These are phyloP conservation scores for Leptomonas seymouri DNA, from an alignment of 208 protist genomes.

Conservation along the genomic window DNA sequence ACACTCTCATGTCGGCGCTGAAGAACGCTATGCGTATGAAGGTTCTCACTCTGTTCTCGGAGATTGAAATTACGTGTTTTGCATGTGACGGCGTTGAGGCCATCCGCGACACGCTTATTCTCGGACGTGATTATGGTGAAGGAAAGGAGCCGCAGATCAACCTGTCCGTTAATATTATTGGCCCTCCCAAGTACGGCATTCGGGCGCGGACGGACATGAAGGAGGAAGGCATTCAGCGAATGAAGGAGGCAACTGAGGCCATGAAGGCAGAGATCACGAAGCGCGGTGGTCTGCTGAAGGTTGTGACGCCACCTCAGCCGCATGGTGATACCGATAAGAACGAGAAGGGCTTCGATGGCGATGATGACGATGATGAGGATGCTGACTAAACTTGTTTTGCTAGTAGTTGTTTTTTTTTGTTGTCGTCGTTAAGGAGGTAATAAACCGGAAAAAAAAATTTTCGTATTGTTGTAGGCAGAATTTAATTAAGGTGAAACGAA, in stretches of 20 bases:
- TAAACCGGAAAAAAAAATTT: no score
- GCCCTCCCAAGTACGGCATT: conserved; percentile 96
- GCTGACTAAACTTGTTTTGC: conserved; percentile 40
- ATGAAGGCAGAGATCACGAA: conserved; percentile 91
- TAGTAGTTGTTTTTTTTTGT: background rate
- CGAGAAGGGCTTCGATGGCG: conserved; percentile 57
- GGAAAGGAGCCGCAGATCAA: conserved; percentile 71
- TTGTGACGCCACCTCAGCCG: conserved; percentile 83
- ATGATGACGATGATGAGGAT: conserved; percentile 80
- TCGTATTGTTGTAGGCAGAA: background rate
- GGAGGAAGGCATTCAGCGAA: conserved; percentile 89
- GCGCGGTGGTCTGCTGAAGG: conserved; percentile 84
- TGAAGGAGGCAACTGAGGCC: conserved; percentile 91
- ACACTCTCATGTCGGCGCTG: conserved; percentile 80
- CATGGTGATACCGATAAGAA: conserved; percentile 59
- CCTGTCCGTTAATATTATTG: conserved; percentile 95
- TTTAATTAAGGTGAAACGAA: conserved; percentile 10
- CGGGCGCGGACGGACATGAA: conserved; percentile 93
- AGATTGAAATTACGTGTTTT: conserved; percentile 99
- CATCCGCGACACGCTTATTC: conserved; percentile 94
- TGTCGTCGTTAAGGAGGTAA: no score
- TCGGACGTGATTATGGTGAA: conserved; percentile 86
- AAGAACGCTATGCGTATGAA: conserved; percentile 82
- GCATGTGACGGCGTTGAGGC: conserved; percentile 98
- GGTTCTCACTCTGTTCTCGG: conserved; percentile 92